Conservation (phyloP, 2,329 filamentous ascomycete genomes). For the Ampelomyces quisqualis region DNA sequence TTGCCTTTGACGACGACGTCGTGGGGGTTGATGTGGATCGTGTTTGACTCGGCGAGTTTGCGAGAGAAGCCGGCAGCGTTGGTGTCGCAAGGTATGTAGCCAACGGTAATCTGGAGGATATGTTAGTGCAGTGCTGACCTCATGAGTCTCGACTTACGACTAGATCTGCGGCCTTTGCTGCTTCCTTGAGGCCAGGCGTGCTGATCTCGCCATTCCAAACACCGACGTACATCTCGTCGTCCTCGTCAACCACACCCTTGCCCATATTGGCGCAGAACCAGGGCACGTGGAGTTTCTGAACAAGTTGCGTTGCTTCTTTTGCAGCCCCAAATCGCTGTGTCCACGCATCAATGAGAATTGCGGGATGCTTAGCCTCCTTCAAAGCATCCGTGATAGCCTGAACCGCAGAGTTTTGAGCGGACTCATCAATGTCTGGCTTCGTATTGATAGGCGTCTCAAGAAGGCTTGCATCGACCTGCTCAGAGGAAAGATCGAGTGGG, state of each 20-base stretch:
- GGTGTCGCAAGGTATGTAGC: constrained; percentile 46
- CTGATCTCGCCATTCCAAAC: constrained; percentile 46
- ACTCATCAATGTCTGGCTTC: constrained; percentile 26
- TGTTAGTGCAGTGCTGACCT: too few relatives aligned
- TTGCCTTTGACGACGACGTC: constrained; percentile 41
- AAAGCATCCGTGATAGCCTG: constrained; percentile 39
- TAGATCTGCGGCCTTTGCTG: constrained; percentile 41
- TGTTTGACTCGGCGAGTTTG: constrained; percentile 29
- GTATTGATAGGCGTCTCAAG: constrained; percentile 44
- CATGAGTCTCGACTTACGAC: constrained; percentile 17
- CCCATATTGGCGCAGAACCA: constrained; percentile 47
- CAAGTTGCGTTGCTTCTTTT: constrained; percentile 36
- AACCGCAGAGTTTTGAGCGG: constrained; percentile 35
- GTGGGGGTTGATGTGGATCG: constrained; percentile 43
- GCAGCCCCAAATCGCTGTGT: constrained; percentile 43
- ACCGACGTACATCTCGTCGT: constrained; percentile 43
- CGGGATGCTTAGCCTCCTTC: constrained; percentile 39
- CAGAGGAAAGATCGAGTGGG: constrained; percentile 46
- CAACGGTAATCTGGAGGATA: constrained; percentile 34
- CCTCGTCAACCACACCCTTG: constrained; percentile 48
- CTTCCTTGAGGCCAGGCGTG: constrained; percentile 41
- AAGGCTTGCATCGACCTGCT: constrained; percentile 37
- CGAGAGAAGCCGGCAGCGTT: constrained; percentile 48
- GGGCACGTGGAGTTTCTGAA: constrained; percentile 41
- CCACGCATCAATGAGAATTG: constrained; percentile 45